Base-by-base conservation (phyloP, 2,329 filamentous ascomycete species). In the Sporothrix inflata region DNA sequence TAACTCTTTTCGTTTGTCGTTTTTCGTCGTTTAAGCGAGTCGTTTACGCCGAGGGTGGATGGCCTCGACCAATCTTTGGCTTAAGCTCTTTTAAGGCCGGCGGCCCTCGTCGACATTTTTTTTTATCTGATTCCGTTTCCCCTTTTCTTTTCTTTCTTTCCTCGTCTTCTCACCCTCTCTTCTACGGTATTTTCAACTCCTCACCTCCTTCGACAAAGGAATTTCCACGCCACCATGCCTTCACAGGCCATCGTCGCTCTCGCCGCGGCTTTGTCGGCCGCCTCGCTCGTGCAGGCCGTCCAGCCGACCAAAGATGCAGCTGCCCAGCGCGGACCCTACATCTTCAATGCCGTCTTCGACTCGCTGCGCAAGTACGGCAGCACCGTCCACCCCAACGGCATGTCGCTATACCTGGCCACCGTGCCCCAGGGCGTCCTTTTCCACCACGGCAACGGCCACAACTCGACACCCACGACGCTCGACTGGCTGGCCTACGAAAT, bases 401-500 rank as follows among this genome's bases (percentile, higher is more conserved):
- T 94, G 85, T 89, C 89, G 1, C 85, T 92, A 76, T 92, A 93
- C 76, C 84, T 91, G 0, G 91, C 87, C 1, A 86, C 84, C 0
- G 85, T 94, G 0, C 91, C 91, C 0, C 82, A 83, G 21, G 90
- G 89, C 4, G 91, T 89, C 0, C 81, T 90, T 51, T 79, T 94
- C 9, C 92, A 93, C 76, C 92, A 94, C 77, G 92, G 92, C 11
- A 85, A 85, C 0, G 75, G 75, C 14, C 78, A 76, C 0, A 77
- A 82, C 0, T 80, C 85, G 1, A 82, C 84, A 0, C 85, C 92
- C 0, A 80, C 81, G 1, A 85, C 83, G 0, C 71, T 72, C 30
- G 89, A 93, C 76, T 94, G 92, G 91, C 83, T 94, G 1, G 91
- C 92, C 0, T 94, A 93, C 77, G 92, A 94, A 78, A 86, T 91